phyloP scores from a whole-genome alignment of 345 rosid genomes.

The Syzygium jambos region DNA sequence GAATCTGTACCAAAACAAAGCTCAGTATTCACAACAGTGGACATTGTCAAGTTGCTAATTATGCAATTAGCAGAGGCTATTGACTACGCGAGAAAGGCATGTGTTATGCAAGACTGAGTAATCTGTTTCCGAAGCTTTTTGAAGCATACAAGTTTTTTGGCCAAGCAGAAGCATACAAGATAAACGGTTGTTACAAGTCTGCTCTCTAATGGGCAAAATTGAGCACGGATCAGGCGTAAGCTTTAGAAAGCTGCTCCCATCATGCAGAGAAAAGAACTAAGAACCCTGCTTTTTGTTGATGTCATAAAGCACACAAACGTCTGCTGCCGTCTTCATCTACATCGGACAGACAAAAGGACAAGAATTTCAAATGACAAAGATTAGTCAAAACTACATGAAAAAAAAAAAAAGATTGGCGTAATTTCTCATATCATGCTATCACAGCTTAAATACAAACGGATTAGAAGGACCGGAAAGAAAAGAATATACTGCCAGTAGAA shows the following conservation, averaged over 20 bases:
- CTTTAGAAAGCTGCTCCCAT: neutral
- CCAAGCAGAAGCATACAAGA: neutral
- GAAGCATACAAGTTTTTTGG: neutral
- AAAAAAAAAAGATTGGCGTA: neutral
- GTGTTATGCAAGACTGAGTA: neutral
- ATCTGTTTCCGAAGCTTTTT: neutral
- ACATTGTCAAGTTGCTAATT: neutral
- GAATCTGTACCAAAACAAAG: neutral
- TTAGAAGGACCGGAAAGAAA: neutral
- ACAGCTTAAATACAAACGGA: neutral
- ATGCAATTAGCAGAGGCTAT: neutral
- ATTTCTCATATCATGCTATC: neutral
- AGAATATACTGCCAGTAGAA: neutral
- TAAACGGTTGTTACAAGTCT: neutral
- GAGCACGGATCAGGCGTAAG: neutral
- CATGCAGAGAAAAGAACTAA: neutral
- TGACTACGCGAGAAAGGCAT: neutral
- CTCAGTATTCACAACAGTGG: neutral
- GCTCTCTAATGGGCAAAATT: neutral
- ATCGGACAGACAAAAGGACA: constrained; percentile 2
- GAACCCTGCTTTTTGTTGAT: constrained; percentile 50
- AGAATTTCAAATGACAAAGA: neutral
- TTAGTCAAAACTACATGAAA: neutral
- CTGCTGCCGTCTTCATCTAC: constrained; percentile 98
- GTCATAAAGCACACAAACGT: constrained; percentile 70